Evolutionary conservation across 1,284 basidiomycete genomes (phyloP).

Genomic region (Calocybe gambosa): DNA sequence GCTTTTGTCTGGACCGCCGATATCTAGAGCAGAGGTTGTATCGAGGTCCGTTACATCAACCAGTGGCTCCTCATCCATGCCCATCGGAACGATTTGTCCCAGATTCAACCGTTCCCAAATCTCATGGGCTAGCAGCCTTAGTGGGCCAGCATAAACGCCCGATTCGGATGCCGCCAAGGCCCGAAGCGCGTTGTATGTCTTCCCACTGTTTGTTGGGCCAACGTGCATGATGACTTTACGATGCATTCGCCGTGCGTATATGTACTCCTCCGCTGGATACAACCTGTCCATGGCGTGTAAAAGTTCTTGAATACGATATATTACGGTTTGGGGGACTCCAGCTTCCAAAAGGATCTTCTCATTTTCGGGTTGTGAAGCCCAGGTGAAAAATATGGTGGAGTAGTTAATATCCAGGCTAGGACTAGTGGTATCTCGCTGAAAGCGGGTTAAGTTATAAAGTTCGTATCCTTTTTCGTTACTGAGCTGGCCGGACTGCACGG

Average conservation of each 20-base stretch:
- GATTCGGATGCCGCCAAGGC: conserved; percentile 72
- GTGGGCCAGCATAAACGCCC: conserved; percentile 88
- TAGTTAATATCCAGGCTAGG: conserved; percentile 26
- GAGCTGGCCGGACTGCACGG: conserved; percentile 29
- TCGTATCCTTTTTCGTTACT: conserved; percentile 24
- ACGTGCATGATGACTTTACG: conserved; percentile 93
- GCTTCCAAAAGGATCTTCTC: conserved; percentile 17
- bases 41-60: conserved; percentile 18
- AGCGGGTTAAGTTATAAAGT: conserved; percentile 33
- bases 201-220: conserved; percentile 96
- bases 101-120: conserved; percentile 90
- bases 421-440: conserved; percentile 20
- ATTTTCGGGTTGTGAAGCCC: conserved; percentile 35
- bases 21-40: conserved; percentile 29
- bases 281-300: conserved; percentile 33
- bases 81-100: conserved; percentile 74
- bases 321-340: conserved; percentile 23
- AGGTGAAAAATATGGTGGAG: conserved; percentile 42
- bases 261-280: conserved; percentile 35
- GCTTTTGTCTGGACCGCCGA: conserved; percentile 21
- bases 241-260: conserved; percentile 38
- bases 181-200: conserved; percentile 90
- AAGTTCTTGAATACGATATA: conserved; percentile 34
- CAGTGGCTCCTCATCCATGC: conserved; percentile 28
- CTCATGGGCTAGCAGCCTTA: conserved; percentile 92